Evolutionary conservation across 345 rosid species (phyloP).

Genomic region (Iberis pinnata): DNA sequence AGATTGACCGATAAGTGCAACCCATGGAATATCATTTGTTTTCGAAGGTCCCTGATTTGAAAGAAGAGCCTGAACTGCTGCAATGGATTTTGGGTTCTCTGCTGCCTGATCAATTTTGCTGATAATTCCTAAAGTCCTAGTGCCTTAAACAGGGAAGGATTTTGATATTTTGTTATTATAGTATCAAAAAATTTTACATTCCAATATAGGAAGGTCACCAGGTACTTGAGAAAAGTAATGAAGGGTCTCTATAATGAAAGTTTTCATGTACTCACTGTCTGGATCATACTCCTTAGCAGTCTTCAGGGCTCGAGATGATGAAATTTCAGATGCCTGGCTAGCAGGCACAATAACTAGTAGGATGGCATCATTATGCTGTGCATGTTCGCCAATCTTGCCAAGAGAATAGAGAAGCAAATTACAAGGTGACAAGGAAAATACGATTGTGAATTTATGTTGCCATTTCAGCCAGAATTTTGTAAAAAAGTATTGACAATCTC

Average conservation of each 20-base stretch:
- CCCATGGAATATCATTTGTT: conserved; percentile 93
- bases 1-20: conserved; percentile 95
- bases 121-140: conserved; percentile 87
- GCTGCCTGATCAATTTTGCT: conserved; percentile 96
- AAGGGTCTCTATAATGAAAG: too few species aligned
- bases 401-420: conserved; percentile 16
- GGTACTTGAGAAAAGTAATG: too few species aligned
- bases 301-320: conserved; percentile 83
- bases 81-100: conserved; percentile 76
- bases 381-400: conserved; percentile 66
- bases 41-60: conserved; percentile 89
- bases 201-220: too few species aligned
- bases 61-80: conserved; percentile 93
- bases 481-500: not conserved
- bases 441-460: not conserved
- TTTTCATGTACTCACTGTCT: conserved; percentile 49
- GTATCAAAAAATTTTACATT: too few species aligned
- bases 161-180: conserved; percentile 2
- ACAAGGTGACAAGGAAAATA: conserved; percentile 15
- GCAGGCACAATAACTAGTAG: conserved; percentile 88
- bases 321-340: conserved; percentile 78
- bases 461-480: not conserved
- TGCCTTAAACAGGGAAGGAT: conserved; percentile 43
- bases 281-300: conserved; percentile 89
- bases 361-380: conserved; percentile 82